phyloP scores from a whole-genome alignment of 2,329 filamentous ascomycete genomes.

The Fusarium longipes region DNA sequence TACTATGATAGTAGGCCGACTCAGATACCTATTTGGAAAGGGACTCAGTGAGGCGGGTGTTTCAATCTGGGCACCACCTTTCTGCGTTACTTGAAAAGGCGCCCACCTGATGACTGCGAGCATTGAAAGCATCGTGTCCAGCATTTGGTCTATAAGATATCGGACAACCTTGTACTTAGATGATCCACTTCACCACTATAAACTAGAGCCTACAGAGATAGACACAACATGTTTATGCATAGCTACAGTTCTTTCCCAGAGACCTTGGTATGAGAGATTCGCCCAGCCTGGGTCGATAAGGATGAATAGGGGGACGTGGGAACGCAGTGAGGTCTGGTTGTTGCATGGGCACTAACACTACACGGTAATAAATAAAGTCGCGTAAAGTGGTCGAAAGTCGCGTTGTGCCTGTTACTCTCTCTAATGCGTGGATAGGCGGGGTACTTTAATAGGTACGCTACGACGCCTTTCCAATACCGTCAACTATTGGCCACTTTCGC shows the following conservation, averaged over 20 bases:
- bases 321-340: too few species aligned
- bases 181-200: neutral
- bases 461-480: neutral
- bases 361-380: too few species aligned
- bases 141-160: neutral
- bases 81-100: too few species aligned
- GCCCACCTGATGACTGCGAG: too few species aligned
- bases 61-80: neutral
- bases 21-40: neutral
- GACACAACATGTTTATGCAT: too few species aligned
- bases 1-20: neutral
- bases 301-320: too few species aligned
- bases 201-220: too few species aligned
- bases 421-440: neutral
- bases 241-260: neutral
- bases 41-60: neutral
- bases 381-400: conserved; percentile 18
- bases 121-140: neutral
- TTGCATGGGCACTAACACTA: conserved; percentile 9
- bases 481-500: conserved; percentile 22
- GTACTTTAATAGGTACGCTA: conserved; percentile 5
- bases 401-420: conserved; percentile 9
- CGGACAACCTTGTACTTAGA: neutral
- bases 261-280: neutral
- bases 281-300: too few species aligned